A percentile compares a stretch with the other conserved stretches of the same genome.
These are phyloP conservation scores for Leptographium procerum DNA, from an alignment of 2,329 filamentous ascomycete species.

Conservation along the genomic window DNA sequence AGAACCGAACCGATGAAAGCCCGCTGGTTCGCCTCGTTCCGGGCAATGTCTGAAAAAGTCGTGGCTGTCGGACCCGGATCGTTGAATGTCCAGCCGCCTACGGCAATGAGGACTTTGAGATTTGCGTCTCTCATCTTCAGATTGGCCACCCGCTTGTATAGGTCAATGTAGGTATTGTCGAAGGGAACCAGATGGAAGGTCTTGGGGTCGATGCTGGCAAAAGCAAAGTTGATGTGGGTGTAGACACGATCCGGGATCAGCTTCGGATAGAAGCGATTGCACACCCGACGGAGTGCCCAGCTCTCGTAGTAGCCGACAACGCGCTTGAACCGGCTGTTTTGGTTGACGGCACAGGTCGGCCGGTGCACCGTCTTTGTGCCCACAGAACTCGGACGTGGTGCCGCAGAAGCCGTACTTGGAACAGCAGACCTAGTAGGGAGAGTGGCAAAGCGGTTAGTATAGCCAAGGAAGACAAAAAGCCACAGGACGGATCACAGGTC, in stretches of 20 bases:
- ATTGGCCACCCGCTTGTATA: slow-evolving; percentile 20
- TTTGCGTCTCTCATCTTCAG: slow-evolving; percentile 16
- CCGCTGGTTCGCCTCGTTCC: slow-evolving; percentile 2
- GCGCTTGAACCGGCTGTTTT: neutral
- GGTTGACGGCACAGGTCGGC: slow-evolving; percentile 15
- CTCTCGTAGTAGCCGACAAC: neutral
- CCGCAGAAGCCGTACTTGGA: slow-evolving; percentile 22
- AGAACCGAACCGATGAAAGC: slow-evolving; percentile 8
- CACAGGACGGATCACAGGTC: too few species aligned
- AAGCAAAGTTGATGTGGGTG: slow-evolving; percentile 25
- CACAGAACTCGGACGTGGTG: slow-evolving; percentile 18
- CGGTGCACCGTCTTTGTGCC: slow-evolving; percentile 14
- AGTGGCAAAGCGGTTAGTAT: too few species aligned
- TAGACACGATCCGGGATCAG: slow-evolving; percentile 7
- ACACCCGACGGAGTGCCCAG: neutral
- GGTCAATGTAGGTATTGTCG: neutral
- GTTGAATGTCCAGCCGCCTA: slow-evolving; percentile 31
- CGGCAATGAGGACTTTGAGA: slow-evolving; percentile 23
- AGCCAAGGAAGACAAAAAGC: too few species aligned
- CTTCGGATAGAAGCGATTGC: neutral
- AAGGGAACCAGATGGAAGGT: slow-evolving; percentile 15
- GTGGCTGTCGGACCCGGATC: slow-evolving; percentile 19
- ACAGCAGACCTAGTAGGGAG: too few species aligned
- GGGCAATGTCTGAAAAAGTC: slow-evolving; percentile 16
- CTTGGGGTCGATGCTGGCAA: slow-evolving; percentile 19